Base-by-base conservation (phyloP, 1,284 basidiomycete genomes). In the Malassezia arunalokei region DNA sequence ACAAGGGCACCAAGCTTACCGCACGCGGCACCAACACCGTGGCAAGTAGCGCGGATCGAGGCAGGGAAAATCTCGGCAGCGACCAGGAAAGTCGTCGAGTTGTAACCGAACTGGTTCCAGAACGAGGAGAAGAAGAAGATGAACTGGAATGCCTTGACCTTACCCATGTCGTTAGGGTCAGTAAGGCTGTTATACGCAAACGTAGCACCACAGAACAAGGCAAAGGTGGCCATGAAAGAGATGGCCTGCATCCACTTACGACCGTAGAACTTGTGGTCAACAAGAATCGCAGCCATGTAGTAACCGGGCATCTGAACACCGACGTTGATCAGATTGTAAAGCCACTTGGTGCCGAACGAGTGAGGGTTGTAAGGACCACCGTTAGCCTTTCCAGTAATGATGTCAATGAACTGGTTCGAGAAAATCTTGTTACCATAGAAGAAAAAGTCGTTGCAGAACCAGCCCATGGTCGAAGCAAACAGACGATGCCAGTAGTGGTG, bases 61-160 rank as follows among this genome's bases (percentile, higher is more conserved):
- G 72, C 68, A 12, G 74, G 71, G 61, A 63, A 75, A 11, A 71
- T 65, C 55, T 75, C 75, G 52, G 71, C 75, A 15, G 71, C 71
- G 28, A 69, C 63, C 35, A 73, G 57, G 69, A 75, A 76, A 20
- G 66, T 66, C 33, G 69, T 74, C 44, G 67, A 71, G 71, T 78
- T 79, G 57, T 78, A 78, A 40, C 78, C 78, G 47, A 78, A 77
- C 67, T 79, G 77, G 63, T 76, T 76, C 76, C 78, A 78, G 75
- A 79, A 78, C 12, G 73, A 75, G 33, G 75, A 75, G 33, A 78
- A 67, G 68, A 76, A 78, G 74, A 77, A 78, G 68, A 78, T 76
- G 49, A 75, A 75, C 65, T 77, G 76, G 74, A 78, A 78, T 17
- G 73, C 54, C 61, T 60, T 63, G 52, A 75, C 58, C 11, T 15